Conservation (phyloP, 1,284 basidiomycete genomes). For the Heliocybe sulcata region DNA sequence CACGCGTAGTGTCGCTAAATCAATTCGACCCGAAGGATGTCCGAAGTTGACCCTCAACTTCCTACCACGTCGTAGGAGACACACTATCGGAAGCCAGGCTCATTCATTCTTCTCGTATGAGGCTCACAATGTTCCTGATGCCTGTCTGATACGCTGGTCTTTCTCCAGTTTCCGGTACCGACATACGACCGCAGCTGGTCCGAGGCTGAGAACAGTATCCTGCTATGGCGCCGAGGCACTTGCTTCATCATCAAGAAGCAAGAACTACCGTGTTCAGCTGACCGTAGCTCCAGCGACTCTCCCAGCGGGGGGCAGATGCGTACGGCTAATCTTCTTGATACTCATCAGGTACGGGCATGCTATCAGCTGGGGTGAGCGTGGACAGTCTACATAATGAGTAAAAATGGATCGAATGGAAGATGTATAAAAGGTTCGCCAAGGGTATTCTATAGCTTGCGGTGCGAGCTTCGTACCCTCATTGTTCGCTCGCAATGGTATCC, state of each 20-base stretch:
- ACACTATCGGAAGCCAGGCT: neutral
- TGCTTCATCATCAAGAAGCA: neutral
- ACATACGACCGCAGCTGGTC: neutral
- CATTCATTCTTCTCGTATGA: neutral
- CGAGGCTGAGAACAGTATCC: neutral
- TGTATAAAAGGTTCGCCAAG: neutral
- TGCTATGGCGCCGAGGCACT: neutral
- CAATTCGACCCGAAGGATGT: neutral
- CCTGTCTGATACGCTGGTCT: neutral
- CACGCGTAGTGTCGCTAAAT: no score
- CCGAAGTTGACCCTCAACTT: neutral
- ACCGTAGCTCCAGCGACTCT: neutral
- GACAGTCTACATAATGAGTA: neutral
- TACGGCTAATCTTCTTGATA: neutral
- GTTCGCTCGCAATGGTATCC: neutral
- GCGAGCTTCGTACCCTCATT: neutral
- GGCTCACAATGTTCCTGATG: neutral
- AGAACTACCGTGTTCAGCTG: neutral
- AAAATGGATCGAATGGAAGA: neutral
- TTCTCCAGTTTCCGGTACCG: neutral
- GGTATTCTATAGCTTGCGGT: neutral
- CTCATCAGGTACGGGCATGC: neutral
- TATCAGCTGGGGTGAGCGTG: neutral
- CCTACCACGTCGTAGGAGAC: no score
- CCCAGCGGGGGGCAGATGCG: neutral